These are phyloP conservation scores for Daedaleopsis nitida DNA, from an alignment of 768 basidiomycete species.

Conservation along the genomic window DNA sequence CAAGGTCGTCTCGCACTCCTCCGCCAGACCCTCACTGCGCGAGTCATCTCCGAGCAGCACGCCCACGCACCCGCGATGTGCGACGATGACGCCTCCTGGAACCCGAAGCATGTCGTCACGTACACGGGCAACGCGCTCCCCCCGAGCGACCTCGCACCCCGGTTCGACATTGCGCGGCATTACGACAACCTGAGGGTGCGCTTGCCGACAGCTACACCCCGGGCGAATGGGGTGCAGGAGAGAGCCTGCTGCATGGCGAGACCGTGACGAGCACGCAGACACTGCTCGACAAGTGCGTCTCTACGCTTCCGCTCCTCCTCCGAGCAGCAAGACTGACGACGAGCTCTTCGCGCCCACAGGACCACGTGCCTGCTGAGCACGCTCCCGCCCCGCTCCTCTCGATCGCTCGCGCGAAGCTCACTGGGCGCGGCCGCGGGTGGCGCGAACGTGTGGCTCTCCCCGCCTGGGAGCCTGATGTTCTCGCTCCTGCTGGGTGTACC, in stretches of 20 bases:
- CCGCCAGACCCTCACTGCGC: constrained; percentile 35
- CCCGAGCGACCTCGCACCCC: constrained; percentile 56
- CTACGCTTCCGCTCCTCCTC: not conserved
- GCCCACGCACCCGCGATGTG: constrained; percentile 22
- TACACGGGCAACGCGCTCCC: constrained; percentile 53
- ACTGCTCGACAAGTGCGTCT: constrained; percentile 83
- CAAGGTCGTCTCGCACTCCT: constrained; percentile 33
- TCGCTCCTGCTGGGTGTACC: constrained; percentile 71
- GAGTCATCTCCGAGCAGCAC: constrained; percentile 27
- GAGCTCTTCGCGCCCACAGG: constrained; percentile 39
- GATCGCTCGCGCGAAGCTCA: constrained; percentile 83
- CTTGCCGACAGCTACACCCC: constrained; percentile 22
- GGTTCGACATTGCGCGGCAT: constrained; percentile 69
- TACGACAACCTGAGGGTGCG: constrained; percentile 50
- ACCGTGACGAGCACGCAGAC: constrained; percentile 94
- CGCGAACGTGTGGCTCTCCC: constrained; percentile 93
- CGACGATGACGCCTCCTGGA: constrained; percentile 39
- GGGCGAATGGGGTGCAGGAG: constrained; percentile 63
- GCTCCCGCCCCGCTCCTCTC: constrained; percentile 81
- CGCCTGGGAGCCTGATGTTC: constrained; percentile 84
- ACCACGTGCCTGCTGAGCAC: constrained; percentile 71
- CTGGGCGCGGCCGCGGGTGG: constrained; percentile 87
- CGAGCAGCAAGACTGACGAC: not conserved
- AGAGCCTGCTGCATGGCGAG: constrained; percentile 83
- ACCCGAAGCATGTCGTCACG: constrained; percentile 57